phyloP scores from a whole-genome alignment of 2,329 filamentous ascomycete species.

The Aspergillus aculeatinus region DNA sequence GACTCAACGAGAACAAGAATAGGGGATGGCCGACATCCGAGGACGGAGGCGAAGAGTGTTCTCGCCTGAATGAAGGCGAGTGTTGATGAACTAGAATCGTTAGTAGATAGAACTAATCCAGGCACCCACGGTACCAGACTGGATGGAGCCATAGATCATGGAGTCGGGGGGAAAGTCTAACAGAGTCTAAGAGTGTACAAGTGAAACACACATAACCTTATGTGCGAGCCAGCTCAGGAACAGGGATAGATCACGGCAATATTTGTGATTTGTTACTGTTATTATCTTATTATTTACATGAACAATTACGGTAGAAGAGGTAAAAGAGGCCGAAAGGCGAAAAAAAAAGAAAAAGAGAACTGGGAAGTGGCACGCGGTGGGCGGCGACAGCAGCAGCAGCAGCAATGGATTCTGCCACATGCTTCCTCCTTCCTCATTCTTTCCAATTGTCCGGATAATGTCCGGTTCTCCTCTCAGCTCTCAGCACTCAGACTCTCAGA shows the following conservation, averaged over 20 bases:
- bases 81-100: not conserved
- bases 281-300: too few species aligned
- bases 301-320: too few species aligned
- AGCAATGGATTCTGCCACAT: too few species aligned
- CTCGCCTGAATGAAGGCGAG: not conserved
- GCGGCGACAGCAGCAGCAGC: too few species aligned
- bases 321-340: too few species aligned
- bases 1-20: not conserved
- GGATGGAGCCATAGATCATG: not conserved
- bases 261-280: not conserved
- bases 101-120: slow-evolving; percentile 3
- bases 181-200: not conserved
- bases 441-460: too few species aligned
- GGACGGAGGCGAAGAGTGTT: not conserved
- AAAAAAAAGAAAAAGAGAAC: not conserved
- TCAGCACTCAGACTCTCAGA: not conserved
- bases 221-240: not conserved
- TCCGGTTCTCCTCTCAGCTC: not conserved
- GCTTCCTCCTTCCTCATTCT: too few species aligned
- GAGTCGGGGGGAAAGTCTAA: slow-evolving; percentile 1
- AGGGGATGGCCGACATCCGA: slow-evolving; percentile 1
- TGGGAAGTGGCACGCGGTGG: not conserved
- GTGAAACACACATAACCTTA: slow-evolving; percentile 10
- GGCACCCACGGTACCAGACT: slow-evolving; percentile 1
- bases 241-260: not conserved